These are phyloP conservation scores for Whalleya microplaca DNA, from an alignment of 2,329 filamentous ascomycete species.

Conservation along the genomic window DNA sequence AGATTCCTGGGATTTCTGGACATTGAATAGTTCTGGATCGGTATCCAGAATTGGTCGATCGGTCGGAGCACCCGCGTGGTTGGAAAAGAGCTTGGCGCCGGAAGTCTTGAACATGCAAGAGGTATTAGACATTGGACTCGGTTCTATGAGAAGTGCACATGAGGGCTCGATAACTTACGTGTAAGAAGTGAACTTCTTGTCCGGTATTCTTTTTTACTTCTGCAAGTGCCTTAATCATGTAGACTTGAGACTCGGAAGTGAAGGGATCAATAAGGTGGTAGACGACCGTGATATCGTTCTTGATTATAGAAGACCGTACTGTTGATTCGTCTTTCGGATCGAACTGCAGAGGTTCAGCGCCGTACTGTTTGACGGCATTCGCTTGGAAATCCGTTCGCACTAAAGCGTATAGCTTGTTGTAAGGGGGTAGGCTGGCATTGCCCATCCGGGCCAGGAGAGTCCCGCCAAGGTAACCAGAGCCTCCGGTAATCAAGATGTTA, in stretches of 20 bases:
- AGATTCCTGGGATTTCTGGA: constrained; percentile 44
- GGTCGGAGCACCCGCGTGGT: constrained; percentile 47
- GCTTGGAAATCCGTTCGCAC: constrained; percentile 51
- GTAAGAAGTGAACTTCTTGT: constrained; percentile 51
- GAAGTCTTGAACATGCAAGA: constrained; percentile 41
- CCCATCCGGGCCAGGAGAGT: constrained; percentile 47
- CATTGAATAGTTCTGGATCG: constrained; percentile 46
- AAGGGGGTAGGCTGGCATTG: constrained; percentile 42
- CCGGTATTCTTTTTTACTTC: constrained; percentile 47
- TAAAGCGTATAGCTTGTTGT: constrained; percentile 50
- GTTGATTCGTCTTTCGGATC: constrained; percentile 42
- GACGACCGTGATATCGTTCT: constrained; percentile 50
- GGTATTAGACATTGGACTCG: background rate
- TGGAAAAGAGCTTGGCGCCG: constrained; percentile 57
- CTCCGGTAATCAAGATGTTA: constrained; percentile 55
- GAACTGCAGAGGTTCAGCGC: constrained; percentile 46
- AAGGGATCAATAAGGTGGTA: constrained; percentile 51
- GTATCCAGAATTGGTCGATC: constrained; percentile 47
- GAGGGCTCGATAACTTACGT: constrained; percentile 31
- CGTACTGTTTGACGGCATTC: constrained; percentile 46
- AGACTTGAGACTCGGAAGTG: constrained; percentile 35
- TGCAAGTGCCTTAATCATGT: constrained; percentile 50
- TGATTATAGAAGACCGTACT: constrained; percentile 42
- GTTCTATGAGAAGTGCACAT: background rate
- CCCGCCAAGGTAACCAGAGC: constrained; percentile 57